phyloP scores from a whole-genome alignment of 2,329 filamentous ascomycete genomes.

The Phialocephala sp. region DNA sequence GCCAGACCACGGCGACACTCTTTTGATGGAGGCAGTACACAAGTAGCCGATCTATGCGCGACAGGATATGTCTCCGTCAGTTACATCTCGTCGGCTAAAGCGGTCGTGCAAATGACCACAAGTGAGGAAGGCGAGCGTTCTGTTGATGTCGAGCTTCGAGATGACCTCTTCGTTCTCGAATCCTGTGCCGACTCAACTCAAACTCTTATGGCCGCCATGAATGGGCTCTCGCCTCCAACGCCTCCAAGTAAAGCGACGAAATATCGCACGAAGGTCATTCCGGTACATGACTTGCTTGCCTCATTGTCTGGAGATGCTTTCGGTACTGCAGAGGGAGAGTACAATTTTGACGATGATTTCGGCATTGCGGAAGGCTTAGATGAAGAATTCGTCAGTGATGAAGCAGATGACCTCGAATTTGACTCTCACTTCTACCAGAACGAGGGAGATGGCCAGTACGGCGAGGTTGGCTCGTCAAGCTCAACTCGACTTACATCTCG shows the following conservation, averaged over 20 bases:
- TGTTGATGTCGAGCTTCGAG: conserved; percentile 80
- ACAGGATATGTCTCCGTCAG: conserved; percentile 86
- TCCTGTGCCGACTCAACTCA: conserved; percentile 97
- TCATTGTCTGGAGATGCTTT: conserved; percentile 91
- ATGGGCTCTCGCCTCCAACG: conserved; percentile 81
- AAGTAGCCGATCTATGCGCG: conserved; percentile 62
- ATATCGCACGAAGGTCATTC: conserved; percentile 86
- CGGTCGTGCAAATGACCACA: conserved; percentile 63
- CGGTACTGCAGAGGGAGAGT: conserved; percentile 63
- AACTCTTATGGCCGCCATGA: conserved; percentile 80
- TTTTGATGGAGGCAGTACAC: conserved; percentile 46
- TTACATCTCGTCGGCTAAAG: conserved; percentile 82
- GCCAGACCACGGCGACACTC: conserved; percentile 35
- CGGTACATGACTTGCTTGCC: conserved; percentile 84
- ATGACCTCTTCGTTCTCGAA: conserved; percentile 88
- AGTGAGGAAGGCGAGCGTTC: conserved; percentile 65
- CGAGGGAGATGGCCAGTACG: conserved; percentile 36
- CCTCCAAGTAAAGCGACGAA: conserved; percentile 83
- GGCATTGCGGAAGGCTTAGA: conserved; percentile 54
- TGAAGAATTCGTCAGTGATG: conserved; percentile 49
- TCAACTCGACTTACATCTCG: conserved; percentile 40
- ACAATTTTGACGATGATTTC: conserved; percentile 69
- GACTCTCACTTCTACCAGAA: conserved; percentile 56
- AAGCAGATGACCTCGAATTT: conserved; percentile 47
- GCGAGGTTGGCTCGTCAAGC: conserved; percentile 35